These are phyloP conservation scores for Udeniomyces megalosporus DNA, from an alignment of 768 basidiomycete species.

Conservation along the genomic window DNA sequence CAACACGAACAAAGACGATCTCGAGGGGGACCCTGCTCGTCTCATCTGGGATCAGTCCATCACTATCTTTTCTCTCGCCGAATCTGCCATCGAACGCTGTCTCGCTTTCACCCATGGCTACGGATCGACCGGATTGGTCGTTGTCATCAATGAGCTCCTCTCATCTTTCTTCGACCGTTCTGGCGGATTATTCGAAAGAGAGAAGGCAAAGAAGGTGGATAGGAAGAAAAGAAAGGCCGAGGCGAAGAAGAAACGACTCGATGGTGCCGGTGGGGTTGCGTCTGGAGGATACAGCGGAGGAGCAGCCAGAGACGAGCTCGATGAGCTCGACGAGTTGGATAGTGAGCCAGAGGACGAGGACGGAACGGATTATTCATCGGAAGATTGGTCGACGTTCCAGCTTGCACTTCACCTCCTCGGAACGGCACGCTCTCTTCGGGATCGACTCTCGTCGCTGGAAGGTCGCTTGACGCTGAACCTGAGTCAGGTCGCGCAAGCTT, in stretches of 20 bases:
- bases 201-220: constrained; percentile 12
- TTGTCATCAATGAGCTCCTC: constrained; percentile 56
- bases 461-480: constrained; percentile 46
- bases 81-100: constrained; percentile 63
- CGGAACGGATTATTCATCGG: constrained; percentile 57
- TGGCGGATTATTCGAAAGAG: constrained; percentile 6
- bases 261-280: no score
- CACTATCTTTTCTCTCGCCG: constrained; percentile 58
- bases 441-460: constrained; percentile 55
- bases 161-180: constrained; percentile 42
- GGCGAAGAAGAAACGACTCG: no score
- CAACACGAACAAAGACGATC: no score
- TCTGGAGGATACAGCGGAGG: no score
- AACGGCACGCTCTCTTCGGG: constrained; percentile 55
- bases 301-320: constrained; percentile 24
- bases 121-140: constrained; percentile 54
- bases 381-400: constrained; percentile 83
- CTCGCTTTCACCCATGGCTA: constrained; percentile 77
- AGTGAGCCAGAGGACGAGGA: constrained; percentile 16
- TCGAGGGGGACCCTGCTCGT: constrained; percentile 35
- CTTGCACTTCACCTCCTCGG: constrained; percentile 63
- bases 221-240: no score
- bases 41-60: constrained; percentile 56
- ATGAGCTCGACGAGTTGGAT: constrained; percentile 34
- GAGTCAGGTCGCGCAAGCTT: constrained; percentile 42